Evolutionary conservation across 169 alveolate genomes (phyloP), one percentile per base, ranked within the genome.

Genomic region (Plasmodium malariae): DNA sequence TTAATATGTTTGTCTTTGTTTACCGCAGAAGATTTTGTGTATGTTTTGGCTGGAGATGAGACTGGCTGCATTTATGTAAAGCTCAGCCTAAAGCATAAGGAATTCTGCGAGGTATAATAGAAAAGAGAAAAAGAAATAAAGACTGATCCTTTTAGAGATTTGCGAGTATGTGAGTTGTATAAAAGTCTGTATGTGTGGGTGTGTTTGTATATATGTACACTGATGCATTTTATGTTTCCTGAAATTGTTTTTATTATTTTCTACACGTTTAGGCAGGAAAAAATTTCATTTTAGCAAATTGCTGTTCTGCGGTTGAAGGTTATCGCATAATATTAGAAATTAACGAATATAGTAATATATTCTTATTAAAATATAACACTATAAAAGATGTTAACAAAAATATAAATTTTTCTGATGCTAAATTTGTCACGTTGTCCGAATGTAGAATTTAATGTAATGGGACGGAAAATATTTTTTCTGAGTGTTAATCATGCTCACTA

Each of bases 41-140:
- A 76, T 40, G 65, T 76, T 21, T 63, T 76, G 21, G 71, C 71
- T 21, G 89, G 89, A 43, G 89, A 76, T n/a, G 89, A 76, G 45
- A 54, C 89, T 24, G 89, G 89, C n/a, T 76, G 89, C 65, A 21
- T 63, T 34, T 76, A 76, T 36, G 74, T 76, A 7, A 76, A 76
- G 60, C 55, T 76, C 37, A 21, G 30, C 5, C 21, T 62, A 40
- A 63, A 76, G 21, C 37, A 62, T 48, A 67, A 63, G 49, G 73
- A 62, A 17, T 60, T 62, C 51, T 76, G 49, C 30, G 28, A 43
- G 65, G 89, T 76, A 26, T 43, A 37, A 30, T 12, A 49, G 19
- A 59, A 60, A 74, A 59, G 32, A 76, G 30, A 62, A 17, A 49
- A 32, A 14, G 24, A 9, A 74, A 55, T 12, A 12, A 30, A 43